phyloP scores from a whole-genome alignment of 1,284 basidiomycete genomes.

The Moesziomyces parantarcticus region DNA sequence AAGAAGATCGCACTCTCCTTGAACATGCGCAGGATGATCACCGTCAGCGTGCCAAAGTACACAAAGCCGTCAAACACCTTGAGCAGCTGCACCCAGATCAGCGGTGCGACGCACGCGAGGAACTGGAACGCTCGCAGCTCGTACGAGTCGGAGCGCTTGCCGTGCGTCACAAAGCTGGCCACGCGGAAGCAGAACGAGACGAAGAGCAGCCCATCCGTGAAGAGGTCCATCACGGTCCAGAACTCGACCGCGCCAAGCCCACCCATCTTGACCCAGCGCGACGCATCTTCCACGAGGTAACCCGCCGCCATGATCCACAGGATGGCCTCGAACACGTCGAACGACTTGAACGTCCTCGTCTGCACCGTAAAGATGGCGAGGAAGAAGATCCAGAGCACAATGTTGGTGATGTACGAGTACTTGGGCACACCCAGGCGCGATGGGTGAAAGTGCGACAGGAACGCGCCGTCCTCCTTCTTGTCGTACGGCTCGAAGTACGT shows the following conservation, averaged over 20 bases:
- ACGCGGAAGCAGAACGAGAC: slow-evolving; percentile 52
- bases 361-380: slow-evolving; percentile 55
- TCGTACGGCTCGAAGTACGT: slow-evolving; percentile 56
- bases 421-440: slow-evolving; percentile 52
- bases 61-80: slow-evolving; percentile 68
- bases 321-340: slow-evolving; percentile 50
- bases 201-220: slow-evolving; percentile 49
- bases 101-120: slow-evolving; percentile 59
- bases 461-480: slow-evolving; percentile 37
- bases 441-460: slow-evolving; percentile 54
- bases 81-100: slow-evolving; percentile 60
- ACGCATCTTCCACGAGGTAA: slow-evolving; percentile 55
- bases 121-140: slow-evolving; percentile 59
- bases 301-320: slow-evolving; percentile 58
- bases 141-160: slow-evolving; percentile 27
- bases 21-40: slow-evolving; percentile 77
- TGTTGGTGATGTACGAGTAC: slow-evolving; percentile 53
- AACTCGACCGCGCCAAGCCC: slow-evolving; percentile 56
- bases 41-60: slow-evolving; percentile 69
- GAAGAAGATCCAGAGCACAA: slow-evolving; percentile 56
- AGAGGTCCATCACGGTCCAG: slow-evolving; percentile 58
- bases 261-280: slow-evolving; percentile 57
- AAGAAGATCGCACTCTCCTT: slow-evolving; percentile 77
- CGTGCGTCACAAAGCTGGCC: slow-evolving; percentile 45
- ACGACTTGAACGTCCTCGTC: slow-evolving; percentile 43